These are phyloP conservation scores for Drosera spatulata DNA, from an alignment of 179 eudicot species.

Conservation along the genomic window DNA sequence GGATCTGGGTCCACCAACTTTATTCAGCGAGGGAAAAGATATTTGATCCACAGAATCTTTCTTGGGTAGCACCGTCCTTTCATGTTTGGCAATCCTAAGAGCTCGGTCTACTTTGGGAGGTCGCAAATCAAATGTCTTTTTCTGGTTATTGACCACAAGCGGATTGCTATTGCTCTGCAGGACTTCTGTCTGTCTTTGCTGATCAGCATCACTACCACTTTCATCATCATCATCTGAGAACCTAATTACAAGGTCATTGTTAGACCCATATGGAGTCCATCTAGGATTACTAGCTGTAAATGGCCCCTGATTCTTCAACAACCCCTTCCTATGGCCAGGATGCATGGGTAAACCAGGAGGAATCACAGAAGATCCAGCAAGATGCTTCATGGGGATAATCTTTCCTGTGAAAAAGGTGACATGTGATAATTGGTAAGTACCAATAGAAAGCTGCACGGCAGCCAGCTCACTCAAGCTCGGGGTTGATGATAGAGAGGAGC, in stretches of 20 bases:
- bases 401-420: constrained; percentile 20
- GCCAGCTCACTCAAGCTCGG: background rate
- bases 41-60: no score
- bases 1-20: constrained; percentile 21
- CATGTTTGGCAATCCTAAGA: constrained; percentile 19
- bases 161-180: constrained; percentile 10
- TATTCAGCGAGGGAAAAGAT: no score
- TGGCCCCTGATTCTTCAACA: constrained; percentile 28
- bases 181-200: constrained; percentile 14
- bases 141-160: constrained; percentile 13
- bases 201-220: constrained; percentile 60
- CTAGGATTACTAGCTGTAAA: constrained; percentile 21
- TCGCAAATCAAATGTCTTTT: constrained; percentile 25
- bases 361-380: constrained; percentile 14
- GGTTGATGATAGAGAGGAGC: background rate
- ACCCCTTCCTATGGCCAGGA: constrained; percentile 20
- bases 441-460: constrained; percentile 1
- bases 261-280: constrained; percentile 12
- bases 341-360: constrained; percentile 13
- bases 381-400: constrained; percentile 10
- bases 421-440: constrained; percentile 4
- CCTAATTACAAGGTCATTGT: constrained; percentile 47
- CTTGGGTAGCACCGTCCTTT: constrained; percentile 18
- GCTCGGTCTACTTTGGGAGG: constrained; percentile 15
- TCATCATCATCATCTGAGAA: constrained; percentile 63